These are phyloP conservation scores for Mycothermus thermophilus DNA, from an alignment of 495 filamentous ascomycete species.

Conservation along the genomic window DNA sequence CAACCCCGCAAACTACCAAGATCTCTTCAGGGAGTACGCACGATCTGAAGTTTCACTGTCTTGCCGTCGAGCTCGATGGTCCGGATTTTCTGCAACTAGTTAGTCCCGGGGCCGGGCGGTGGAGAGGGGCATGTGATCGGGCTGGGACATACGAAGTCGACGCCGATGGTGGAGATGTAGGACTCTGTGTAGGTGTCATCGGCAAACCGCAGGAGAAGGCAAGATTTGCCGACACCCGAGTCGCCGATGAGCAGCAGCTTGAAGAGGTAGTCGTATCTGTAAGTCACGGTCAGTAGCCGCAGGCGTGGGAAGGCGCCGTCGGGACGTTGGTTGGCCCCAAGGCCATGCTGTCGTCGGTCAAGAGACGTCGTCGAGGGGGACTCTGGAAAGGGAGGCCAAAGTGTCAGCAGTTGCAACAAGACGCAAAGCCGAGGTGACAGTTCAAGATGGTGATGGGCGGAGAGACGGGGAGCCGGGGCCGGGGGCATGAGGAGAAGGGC, in stretches of 20 bases:
- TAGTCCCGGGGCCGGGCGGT: conserved; percentile 12
- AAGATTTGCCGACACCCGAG: conserved; percentile 99
- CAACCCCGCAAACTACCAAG: too few relatives aligned
- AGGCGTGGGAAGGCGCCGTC: conserved; percentile 4
- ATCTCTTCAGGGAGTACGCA: too few relatives aligned
- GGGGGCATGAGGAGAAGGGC: background rate
- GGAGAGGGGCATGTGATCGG: background rate
- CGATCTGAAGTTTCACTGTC: conserved; percentile 98
- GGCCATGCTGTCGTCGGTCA: too few relatives aligned
- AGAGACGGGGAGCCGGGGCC: too few relatives aligned
- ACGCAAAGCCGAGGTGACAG: conserved; percentile 3
- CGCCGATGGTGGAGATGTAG: conserved; percentile 98
- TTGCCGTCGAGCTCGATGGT: conserved; percentile 98
- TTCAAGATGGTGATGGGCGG: conserved; percentile 6
- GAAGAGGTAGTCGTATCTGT: conserved; percentile 99
- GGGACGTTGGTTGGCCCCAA: too few relatives aligned
- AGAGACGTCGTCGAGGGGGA: conserved; percentile 11
- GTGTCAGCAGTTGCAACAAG: conserved; percentile 13
- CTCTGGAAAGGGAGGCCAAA: conserved; percentile 15
- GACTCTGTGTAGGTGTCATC: conserved; percentile 99
- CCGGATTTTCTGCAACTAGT: conserved; percentile 75
- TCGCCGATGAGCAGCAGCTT: conserved; percentile 99
- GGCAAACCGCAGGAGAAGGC: conserved; percentile 89
- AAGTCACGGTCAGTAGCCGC: conserved; percentile 5
- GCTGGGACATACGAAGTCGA: conserved; percentile 73